Evolutionary conservation across 345 rosid species (phyloP), one percentile per base, ranked within the genome.

Genomic region (Corchorus olitorius): DNA sequence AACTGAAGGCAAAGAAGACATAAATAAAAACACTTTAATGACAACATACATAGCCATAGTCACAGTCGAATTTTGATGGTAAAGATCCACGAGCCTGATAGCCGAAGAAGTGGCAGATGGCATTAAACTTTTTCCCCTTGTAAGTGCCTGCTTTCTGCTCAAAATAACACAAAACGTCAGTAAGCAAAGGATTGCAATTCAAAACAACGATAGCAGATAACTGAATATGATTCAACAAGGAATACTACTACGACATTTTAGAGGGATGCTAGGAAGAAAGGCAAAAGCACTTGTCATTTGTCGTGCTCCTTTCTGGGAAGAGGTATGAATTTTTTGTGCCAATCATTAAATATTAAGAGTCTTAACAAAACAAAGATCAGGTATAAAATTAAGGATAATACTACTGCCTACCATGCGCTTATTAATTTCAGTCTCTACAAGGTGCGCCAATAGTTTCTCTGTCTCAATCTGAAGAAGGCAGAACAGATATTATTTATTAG

Each of bases 51-150:
- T 92, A 94, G 67, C 97, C 99, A 61, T 96, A 94, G 86, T 96
- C 99, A 43, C 97, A 93, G 76, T 96, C 99, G 5, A 96, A 96
- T 78, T 96, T 96, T 5, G 99, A 96, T 79, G 99, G 98, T 75
- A 96, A 85, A 46, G 97, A 92, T 79, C 99, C 99, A 55, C 99
- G 94, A 85, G 99, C 99, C 81, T 96, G 99, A 84, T 96, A 94
- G 79, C 99, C 99, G 65, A 96, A 96, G 84, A 96, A 96, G 85
- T 96, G 98, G 89, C 97, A 94, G 75, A 96, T 96, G 6, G 98
- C 97, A 86, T 90, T 96, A 85, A 96, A 90, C 77, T 93, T 96
- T 82, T 93, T 96, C 70, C 98, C 99, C 83, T 79, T 93, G 91
- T 92, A 93, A 74, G 86, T 90, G 33, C 70, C 62, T 35, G 61